Percentiles rank a stretch among this genome's conserved stretches.
Evolutionary conservation across 352 stramenopile genomes (phyloP).

Genomic region (Thalassiosira mediterranea): DNA sequence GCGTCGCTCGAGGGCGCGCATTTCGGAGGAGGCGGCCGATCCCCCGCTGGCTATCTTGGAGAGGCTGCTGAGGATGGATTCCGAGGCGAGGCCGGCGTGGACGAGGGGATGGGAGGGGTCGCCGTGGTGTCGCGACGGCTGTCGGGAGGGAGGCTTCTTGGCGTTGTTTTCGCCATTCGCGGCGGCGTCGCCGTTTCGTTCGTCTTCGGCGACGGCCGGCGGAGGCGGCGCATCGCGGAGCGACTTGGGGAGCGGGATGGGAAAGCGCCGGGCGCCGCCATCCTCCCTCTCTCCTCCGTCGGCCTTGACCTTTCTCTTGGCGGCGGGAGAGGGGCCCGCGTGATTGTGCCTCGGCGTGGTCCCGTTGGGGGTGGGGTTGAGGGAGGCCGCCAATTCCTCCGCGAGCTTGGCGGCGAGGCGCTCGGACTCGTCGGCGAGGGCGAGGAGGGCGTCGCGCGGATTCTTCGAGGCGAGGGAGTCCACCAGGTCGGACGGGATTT

Average conservation of each 20-base stretch:
- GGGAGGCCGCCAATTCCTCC: slow-evolving; percentile 38
- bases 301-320: slow-evolving; percentile 2
- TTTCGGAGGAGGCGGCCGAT: slow-evolving; percentile 76
- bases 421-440: slow-evolving; percentile 34
- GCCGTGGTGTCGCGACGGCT: not conserved
- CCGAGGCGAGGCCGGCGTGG: slow-evolving; percentile 54
- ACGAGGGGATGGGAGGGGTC: slow-evolving; percentile 49
- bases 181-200: not conserved
- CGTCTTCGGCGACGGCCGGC: not conserved
- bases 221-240: slow-evolving; percentile 30
- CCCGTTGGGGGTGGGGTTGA: not conserved
- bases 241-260: slow-evolving; percentile 27
- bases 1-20: slow-evolving; percentile 68
- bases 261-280: not conserved
- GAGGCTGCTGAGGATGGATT: slow-evolving; percentile 78
- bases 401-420: slow-evolving; percentile 14
- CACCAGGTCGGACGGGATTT: slow-evolving; percentile 36
- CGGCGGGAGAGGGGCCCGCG: not conserved
- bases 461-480: slow-evolving; percentile 28
- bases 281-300: not conserved
- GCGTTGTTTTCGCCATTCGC: not conserved
- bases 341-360: not conserved
- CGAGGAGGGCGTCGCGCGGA: slow-evolving; percentile 33
- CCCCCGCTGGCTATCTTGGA: slow-evolving; percentile 79
- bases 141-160: slow-evolving; percentile 1